Base-by-base conservation (phyloP, 768 basidiomycete species). In the Chiua virens region DNA sequence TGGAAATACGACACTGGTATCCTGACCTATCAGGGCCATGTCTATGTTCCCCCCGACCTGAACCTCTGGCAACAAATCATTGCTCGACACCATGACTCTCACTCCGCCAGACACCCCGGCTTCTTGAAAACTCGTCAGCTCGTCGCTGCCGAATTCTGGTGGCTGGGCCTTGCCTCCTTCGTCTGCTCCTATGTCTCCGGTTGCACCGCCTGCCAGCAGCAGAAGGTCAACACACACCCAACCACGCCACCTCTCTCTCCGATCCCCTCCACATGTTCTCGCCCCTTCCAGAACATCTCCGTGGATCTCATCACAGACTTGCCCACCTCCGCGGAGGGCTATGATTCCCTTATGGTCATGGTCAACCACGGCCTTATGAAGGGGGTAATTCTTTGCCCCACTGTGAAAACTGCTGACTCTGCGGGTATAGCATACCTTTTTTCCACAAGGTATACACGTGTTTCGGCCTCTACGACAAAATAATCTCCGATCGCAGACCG, bases 291-390 rank as follows among this genome's bases (percentile, higher is more conserved):
- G 43, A 44, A 54, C 3, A 42, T 70, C 6, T 46, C 59, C 0
- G 46, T 58, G 20, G 63, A 68, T 50, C 55, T 70, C 17, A 64
- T 67, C 45, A 63, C 70, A 39, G 25, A 27, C 25, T 8, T 27
- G 5, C 25, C 25, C 25, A 27, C 25, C 8, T n/a, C n/a, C n/a
- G 25, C 8, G 25, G 25, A 8, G 5, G 5, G 5, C 8, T 27
- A 27, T 27, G 25, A 27, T 8, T 50, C 63, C 21, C 63, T 27
- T 8, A 27, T 27, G 25, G 25, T 27, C 25, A 27, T 27, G 25
- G 25, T 27, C 25, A 27, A 27, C 25, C 8, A 27, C 8, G 25
- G 8, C 5, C 25, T 27, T 27, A 27, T 8, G 4, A 27, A 27
- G 25, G 25, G 25, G 25, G 25, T 27, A 27, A 27, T 27, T 27